These are phyloP conservation scores for Neophaeococcomyces mojaviensis DNA, from an alignment of 2,329 filamentous ascomycete genomes.

Conservation along the genomic window DNA sequence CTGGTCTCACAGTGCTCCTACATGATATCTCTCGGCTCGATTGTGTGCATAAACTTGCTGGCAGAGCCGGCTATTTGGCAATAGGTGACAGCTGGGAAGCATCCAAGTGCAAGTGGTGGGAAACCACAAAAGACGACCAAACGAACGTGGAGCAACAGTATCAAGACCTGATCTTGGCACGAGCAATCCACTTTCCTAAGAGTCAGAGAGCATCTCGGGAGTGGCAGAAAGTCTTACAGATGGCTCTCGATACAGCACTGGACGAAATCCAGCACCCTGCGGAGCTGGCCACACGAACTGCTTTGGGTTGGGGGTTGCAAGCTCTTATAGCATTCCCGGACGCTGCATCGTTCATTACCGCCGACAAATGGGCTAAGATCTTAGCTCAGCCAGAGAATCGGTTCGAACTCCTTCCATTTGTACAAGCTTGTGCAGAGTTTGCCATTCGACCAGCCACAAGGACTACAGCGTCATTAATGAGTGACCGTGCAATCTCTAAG, in stretches of 20 bases:
- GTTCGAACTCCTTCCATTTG: conserved; percentile 54
- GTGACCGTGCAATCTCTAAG: conserved; percentile 29
- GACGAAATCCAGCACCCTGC: not conserved
- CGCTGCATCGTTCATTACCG: not conserved
- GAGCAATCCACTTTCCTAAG: conserved; percentile 6
- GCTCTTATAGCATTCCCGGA: not conserved
- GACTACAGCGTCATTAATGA: not conserved
- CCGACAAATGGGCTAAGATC: not conserved
- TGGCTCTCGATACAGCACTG: not conserved
- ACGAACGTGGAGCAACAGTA: not conserved
- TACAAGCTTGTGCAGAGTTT: conserved; percentile 45
- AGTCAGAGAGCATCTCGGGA: not conserved
- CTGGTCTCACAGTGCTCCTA: conserved; percentile 36
- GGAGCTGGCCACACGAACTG: not conserved
- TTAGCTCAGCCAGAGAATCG: not conserved
- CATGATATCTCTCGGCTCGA: conserved; percentile 12
- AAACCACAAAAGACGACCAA: not conserved
- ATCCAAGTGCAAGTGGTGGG: not conserved
- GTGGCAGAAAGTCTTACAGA: not conserved
- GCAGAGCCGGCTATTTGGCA: conserved; percentile 1
- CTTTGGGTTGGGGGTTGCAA: conserved; percentile 5
- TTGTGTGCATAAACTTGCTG: not conserved
- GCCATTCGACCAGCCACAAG: conserved; percentile 13
- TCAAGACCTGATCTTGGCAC: not conserved
- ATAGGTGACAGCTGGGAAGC: conserved; percentile 1